These are phyloP conservation scores for Bathelium albidoporum DNA, from an alignment of 495 filamentous ascomycete genomes.

Conservation along the genomic window DNA sequence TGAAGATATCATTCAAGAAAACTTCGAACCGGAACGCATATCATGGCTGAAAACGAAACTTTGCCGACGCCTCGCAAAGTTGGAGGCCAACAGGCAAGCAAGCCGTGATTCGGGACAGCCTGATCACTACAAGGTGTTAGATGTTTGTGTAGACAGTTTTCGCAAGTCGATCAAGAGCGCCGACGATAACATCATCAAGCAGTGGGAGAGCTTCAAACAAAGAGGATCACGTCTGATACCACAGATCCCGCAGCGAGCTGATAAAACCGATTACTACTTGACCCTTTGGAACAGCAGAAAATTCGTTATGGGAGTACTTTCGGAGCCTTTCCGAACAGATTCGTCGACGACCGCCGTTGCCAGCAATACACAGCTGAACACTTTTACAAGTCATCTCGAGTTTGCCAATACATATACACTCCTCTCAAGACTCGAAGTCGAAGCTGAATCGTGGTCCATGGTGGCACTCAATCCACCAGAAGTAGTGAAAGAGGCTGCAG, in stretches of 20 bases:
- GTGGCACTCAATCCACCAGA: too few species aligned
- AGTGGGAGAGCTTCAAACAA: slow-evolving; percentile 31
- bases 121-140: slow-evolving; percentile 17
- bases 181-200: slow-evolving; percentile 17
- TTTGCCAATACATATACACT: not conserved
- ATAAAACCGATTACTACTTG: slow-evolving; percentile 25
- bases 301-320: slow-evolving; percentile 29
- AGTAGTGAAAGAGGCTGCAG: not conserved
- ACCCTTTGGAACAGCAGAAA: slow-evolving; percentile 37
- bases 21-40: slow-evolving; percentile 24
- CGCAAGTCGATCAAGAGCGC: slow-evolving; percentile 21
- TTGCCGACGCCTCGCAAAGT: slow-evolving; percentile 50
- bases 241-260: slow-evolving; percentile 31
- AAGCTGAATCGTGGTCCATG: not conserved
- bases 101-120: not conserved
- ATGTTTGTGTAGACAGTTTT: slow-evolving; percentile 18
- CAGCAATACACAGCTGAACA: not conserved
- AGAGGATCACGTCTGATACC: slow-evolving; percentile 26
- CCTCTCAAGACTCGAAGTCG: not conserved
- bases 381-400: slow-evolving; percentile 4
- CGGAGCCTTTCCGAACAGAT: not conserved
- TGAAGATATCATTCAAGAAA: slow-evolving; percentile 22
- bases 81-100: slow-evolving; percentile 35
- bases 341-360: not conserved
- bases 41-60: slow-evolving; percentile 44